Evolutionary conservation across 2,329 filamentous ascomycete genomes (phyloP).

Genomic region (Calonectria crousiana): DNA sequence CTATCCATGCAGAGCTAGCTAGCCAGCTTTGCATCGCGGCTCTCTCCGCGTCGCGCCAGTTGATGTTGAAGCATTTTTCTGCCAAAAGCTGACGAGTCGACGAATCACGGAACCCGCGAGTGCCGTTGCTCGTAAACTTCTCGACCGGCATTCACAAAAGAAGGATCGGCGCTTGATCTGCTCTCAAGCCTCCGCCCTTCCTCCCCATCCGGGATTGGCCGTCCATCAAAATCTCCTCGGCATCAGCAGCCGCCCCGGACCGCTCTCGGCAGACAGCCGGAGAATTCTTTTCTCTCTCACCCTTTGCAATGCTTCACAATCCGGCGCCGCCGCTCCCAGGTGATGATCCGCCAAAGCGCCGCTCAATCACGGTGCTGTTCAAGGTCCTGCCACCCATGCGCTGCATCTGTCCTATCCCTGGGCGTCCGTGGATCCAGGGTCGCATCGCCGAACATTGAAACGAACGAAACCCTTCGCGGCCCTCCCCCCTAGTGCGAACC

Average conservation of each 20-base stretch:
- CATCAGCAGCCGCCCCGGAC: background rate
- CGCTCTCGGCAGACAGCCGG: background rate
- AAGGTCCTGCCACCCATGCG: background rate
- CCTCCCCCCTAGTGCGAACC: background rate
- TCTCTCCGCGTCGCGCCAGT: background rate
- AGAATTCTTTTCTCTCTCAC: background rate
- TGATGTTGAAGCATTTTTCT: background rate
- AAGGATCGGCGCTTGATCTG: background rate
- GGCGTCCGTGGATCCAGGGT: background rate
- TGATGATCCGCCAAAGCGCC: background rate
- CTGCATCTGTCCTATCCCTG: background rate
- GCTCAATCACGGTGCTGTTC: background rate
- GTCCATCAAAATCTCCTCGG: slow-evolving; percentile 2
- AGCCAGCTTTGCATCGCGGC: background rate
- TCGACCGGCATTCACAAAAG: background rate
- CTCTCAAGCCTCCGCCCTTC: background rate
- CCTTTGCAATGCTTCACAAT: background rate
- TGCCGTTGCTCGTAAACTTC: background rate
- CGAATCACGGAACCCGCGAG: background rate
- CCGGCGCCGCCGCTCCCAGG: background rate
- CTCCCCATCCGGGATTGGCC: background rate
- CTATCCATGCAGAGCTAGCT: background rate
- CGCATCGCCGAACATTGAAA: slow-evolving; percentile 19
- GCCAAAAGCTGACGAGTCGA: background rate
- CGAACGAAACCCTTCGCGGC: background rate